Evolutionary conservation across 352 stramenopile species (phyloP).

Genomic region (Blastocystis sp.): DNA sequence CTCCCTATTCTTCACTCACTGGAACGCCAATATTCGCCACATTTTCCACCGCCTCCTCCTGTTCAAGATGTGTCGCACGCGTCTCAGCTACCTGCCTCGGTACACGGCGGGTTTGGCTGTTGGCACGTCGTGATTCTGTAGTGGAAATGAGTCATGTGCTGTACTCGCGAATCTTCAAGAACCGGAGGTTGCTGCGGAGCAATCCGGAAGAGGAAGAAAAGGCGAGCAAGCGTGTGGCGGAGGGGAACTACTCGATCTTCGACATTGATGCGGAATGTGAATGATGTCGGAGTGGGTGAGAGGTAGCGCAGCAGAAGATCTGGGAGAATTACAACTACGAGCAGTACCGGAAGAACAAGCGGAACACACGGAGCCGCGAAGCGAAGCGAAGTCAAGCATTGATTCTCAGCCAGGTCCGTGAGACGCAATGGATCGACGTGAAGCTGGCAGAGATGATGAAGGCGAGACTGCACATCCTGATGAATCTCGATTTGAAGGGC

Average conservation of each 20-base stretch:
- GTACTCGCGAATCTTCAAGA: constrained; percentile 37
- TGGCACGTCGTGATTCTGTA: not conserved
- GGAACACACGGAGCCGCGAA: not conserved
- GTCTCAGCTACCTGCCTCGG: constrained; percentile 17
- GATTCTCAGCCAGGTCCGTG: constrained; percentile 7
- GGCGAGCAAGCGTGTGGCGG: not conserved
- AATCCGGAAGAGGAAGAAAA: not conserved
- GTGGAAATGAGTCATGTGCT: constrained; percentile 39
- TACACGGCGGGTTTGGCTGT: not conserved
- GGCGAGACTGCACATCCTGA: constrained; percentile 61
- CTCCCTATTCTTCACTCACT: constrained; percentile 46
- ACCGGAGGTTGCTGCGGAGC: not conserved
- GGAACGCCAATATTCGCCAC: constrained; percentile 57
- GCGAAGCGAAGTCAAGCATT: not conserved
- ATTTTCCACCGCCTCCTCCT: constrained; percentile 57
- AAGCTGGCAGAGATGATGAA: constrained; percentile 62
- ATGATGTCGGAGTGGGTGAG: not conserved
- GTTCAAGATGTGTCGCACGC: constrained; percentile 59
- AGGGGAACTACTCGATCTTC: constrained; percentile 14
- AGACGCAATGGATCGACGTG: constrained; percentile 50
- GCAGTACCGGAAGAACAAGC: not conserved
- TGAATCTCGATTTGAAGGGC: not conserved
- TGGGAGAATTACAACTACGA: constrained; percentile 45
- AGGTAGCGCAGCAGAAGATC: constrained; percentile 11
- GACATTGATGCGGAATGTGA: constrained; percentile 25